Conservation (phyloP, 1,284 basidiomycete genomes). For the Austropuccinia psidii region DNA sequence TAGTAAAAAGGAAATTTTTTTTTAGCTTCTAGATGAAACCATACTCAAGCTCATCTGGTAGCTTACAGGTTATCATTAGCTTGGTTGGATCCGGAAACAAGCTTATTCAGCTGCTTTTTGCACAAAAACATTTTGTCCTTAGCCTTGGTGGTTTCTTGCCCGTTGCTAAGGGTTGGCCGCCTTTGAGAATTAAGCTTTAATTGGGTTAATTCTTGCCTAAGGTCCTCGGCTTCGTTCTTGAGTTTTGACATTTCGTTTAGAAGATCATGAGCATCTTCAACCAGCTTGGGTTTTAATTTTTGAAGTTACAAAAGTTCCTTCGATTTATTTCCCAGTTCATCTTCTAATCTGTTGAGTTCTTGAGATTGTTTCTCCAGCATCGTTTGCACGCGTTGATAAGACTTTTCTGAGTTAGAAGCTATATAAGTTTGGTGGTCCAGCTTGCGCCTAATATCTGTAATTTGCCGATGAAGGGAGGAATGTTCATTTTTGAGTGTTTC, state of each 20-base stretch:
- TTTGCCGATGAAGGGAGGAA: neutral
- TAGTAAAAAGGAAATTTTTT: too few relatives aligned
- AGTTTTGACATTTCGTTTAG: slow-evolving; percentile 21
- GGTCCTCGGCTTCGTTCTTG: slow-evolving; percentile 13
- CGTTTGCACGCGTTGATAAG: slow-evolving; percentile 13
- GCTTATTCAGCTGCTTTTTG: slow-evolving; percentile 30
- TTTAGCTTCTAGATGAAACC: too few relatives aligned
- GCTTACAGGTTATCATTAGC: too few relatives aligned
- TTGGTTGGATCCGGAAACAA: too few relatives aligned
- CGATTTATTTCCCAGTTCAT: slow-evolving; percentile 17
- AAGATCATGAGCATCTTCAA: slow-evolving; percentile 16
- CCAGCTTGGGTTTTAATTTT: neutral
- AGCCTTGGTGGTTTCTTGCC: slow-evolving; percentile 12
- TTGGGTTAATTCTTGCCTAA: slow-evolving; percentile 4
- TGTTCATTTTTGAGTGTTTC: slow-evolving; percentile 6
- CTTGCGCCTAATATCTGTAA: neutral
- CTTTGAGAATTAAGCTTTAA: slow-evolving; percentile 5
- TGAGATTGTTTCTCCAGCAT: neutral
- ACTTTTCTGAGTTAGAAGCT: slow-evolving; percentile 1
- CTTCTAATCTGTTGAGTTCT: neutral
- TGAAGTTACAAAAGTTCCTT: slow-evolving; percentile 12
- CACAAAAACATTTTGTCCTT: slow-evolving; percentile 13
- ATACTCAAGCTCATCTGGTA: too few relatives aligned
- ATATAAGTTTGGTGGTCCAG: neutral
- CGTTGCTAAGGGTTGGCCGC: neutral